phyloP scores from a whole-genome alignment of 441 rosid genomes.

The Pelargonium cotyledonis region DNA sequence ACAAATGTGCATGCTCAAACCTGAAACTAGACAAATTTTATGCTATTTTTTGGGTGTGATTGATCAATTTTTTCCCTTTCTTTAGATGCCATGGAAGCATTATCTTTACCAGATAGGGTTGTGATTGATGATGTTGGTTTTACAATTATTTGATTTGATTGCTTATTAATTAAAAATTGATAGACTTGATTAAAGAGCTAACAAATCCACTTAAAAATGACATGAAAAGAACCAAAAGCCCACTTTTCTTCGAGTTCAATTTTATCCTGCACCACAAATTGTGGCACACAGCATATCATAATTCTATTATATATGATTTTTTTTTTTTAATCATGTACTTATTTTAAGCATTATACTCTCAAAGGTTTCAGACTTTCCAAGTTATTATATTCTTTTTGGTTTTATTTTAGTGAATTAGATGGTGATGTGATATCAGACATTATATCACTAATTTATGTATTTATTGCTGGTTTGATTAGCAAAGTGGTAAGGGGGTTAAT shows the following conservation, averaged over 20 bases:
- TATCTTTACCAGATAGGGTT: neutral
- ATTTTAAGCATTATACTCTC: neutral
- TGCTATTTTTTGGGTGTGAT: too few relatives aligned
- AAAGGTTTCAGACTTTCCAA: neutral
- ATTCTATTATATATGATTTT: neutral
- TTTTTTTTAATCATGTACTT: neutral
- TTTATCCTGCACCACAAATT: neutral
- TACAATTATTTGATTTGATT: neutral
- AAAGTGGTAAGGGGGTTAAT: neutral
- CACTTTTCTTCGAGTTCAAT: neutral
- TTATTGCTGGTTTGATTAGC: neutral
- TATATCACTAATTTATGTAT: neutral
- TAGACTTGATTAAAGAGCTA: too few relatives aligned
- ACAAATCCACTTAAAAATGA: neutral
- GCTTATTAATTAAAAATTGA: neutral
- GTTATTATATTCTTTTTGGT: neutral
- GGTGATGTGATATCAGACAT: neutral
- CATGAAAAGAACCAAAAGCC: neutral
- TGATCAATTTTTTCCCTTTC: too few relatives aligned
- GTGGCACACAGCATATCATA: neutral
- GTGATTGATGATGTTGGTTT: too few relatives aligned
- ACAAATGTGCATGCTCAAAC: too few relatives aligned
- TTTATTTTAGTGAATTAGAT: neutral
- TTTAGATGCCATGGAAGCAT: too few relatives aligned
- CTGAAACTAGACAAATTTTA: too few relatives aligned